Conservation (phyloP, 2,329 filamentous ascomycete species). For the Paraphoma sp. region DNA sequence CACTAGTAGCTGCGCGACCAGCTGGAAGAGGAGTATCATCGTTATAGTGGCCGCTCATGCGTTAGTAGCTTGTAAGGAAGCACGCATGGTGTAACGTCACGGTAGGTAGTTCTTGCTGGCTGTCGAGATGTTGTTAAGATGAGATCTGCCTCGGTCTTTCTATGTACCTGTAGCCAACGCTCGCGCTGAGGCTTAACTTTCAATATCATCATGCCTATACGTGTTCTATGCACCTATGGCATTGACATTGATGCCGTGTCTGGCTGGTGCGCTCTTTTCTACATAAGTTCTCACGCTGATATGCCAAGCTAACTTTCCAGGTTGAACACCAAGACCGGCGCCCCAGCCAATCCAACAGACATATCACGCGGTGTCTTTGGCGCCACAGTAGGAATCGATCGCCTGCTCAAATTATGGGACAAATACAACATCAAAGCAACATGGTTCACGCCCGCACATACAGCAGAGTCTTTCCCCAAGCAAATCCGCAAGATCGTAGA, state of each 20-base stretch:
- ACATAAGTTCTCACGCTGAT: background rate
- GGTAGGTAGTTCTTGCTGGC: background rate
- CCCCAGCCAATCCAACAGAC: slow-evolving; percentile 48
- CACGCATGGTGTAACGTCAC: background rate
- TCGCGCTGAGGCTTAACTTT: background rate
- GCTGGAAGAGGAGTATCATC: background rate
- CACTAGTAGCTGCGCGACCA: background rate
- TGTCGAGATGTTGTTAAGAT: no score
- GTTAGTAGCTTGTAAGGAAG: background rate
- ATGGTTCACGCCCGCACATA: slow-evolving; percentile 52
- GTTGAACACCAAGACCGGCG: slow-evolving; percentile 51
- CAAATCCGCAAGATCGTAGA: slow-evolving; percentile 55
- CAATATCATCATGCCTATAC: slow-evolving; percentile 37
- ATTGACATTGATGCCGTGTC: slow-evolving; percentile 52
- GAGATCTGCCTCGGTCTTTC: background rate
- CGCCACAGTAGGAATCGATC: slow-evolving; percentile 49
- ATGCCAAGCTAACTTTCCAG: slow-evolving; percentile 6
- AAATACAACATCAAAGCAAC: slow-evolving; percentile 52
- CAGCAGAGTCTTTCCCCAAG: slow-evolving; percentile 57
- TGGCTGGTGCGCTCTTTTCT: slow-evolving; percentile 32
- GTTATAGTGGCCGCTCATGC: background rate
- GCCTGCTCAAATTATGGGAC: slow-evolving; percentile 50
- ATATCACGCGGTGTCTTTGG: slow-evolving; percentile 40
- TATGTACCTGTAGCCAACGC: background rate
- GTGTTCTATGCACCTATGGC: slow-evolving; percentile 50